Base-by-base conservation (phyloP, 2,329 filamentous ascomycete species). In the Epichloe elymi region DNA sequence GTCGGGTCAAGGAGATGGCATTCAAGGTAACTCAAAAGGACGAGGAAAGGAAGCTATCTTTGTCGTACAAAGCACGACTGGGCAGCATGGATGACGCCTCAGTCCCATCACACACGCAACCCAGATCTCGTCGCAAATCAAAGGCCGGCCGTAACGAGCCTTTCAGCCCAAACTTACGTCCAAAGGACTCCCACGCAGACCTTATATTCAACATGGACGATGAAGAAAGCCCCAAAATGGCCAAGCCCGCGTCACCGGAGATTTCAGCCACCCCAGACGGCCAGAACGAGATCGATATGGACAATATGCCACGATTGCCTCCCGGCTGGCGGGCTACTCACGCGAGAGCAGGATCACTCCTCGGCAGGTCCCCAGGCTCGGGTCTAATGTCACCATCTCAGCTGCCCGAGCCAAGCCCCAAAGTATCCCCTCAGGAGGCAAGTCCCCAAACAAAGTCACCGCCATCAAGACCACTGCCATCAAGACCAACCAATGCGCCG, bases 191-290 rank as follows among this genome's bases (percentile, higher is more conserved):
- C 0, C 71, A 76, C 1, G 75, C 75, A 38, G 90, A 96, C 58
- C 74, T 96, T 50, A 95, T 95, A 65, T 96, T 96, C 62, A 82
- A 88, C 57, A 96, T 96, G 89, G 91, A 95, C 53, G 89, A 94
- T 38, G 88, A 89, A 42, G 75, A 74, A 10, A 56, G 60, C 0
- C 59, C 64, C 6, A 58, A 57, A 1, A 51, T 57, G 7, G 54
- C 56, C 26, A 70, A 65, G 46, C 63, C 67, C 3, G 46, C 50
- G 12, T 63, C 61, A 8, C 58, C 61, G 12, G 48, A 51, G 12
- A 19, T 49, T 23, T 51, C 55, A 6, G 55, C 58, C 30, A 54
- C 58, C 3, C 45, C 53, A 17, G 53, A 58, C 14, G 42, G 53
- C 23, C 57, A 53, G 10, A 55, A 56, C 10, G 58, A 60, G 15